Conservation (phyloP, 78 protist species). For the Dictyostelium intermedium region DNA sequence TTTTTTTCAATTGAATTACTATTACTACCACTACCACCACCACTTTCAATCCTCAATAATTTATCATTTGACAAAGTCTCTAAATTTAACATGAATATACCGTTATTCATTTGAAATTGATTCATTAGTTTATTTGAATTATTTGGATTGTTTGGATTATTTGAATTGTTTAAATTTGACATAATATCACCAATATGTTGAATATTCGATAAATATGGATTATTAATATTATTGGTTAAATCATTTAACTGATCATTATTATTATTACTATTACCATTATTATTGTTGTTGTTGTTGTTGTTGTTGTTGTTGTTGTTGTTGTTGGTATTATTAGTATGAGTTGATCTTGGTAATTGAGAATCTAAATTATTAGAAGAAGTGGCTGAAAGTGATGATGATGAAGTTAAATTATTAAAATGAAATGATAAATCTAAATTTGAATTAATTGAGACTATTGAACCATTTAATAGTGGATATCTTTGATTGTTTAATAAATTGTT, state of each 20-base stretch:
- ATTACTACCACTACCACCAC: not conserved
- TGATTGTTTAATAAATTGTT: not conserved
- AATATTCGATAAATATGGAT: slow-evolving; percentile 4
- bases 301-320: not conserved
- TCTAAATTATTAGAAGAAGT: not conserved
- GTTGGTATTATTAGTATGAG: not conserved
- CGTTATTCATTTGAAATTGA: slow-evolving; percentile 22
- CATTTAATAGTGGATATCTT: slow-evolving; percentile 30
- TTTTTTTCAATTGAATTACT: slow-evolving; percentile 1
- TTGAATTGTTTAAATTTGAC: not conserved
- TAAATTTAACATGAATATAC: slow-evolving; percentile 23
- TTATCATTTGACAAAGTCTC: not conserved
- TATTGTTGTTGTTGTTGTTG: not conserved
- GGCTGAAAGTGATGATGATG: not conserved
- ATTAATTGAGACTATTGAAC: slow-evolving; percentile 39
- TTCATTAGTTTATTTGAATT: slow-evolving; percentile 5
- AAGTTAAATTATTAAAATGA: slow-evolving; percentile 18
- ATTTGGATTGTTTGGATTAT: not conserved
- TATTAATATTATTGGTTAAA: not conserved
- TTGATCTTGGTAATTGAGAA: not conserved
- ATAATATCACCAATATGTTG: slow-evolving; percentile 10
- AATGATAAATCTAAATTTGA: slow-evolving; percentile 19
- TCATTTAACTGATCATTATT: not conserved
- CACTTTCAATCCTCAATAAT: not conserved
- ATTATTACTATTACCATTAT: not conserved